A percentile compares a stretch with the other conserved stretches of the same genome.
These are phyloP conservation scores for Monilinia polystroma DNA, from an alignment of 2,329 filamentous ascomycete species.

Conservation along the genomic window DNA sequence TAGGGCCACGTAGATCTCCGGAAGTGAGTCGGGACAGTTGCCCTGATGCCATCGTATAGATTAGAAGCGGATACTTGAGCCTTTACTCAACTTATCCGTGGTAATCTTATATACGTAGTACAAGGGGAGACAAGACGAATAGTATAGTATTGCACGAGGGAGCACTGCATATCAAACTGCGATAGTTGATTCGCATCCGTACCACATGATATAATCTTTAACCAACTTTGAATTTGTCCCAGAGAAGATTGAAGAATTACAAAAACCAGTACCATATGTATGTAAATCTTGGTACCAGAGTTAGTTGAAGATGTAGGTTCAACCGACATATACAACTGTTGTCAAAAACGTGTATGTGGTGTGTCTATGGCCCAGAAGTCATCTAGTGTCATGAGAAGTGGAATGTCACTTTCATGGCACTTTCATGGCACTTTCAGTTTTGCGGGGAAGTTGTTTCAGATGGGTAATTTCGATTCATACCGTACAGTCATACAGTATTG, in stretches of 20 bases:
- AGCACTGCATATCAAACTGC: background rate
- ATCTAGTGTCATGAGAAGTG: background rate
- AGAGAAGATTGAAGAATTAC: background rate
- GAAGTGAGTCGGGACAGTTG: conserved; percentile 2
- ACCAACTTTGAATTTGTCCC: conserved; percentile 1
- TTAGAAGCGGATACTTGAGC: background rate
- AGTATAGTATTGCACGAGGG: background rate
- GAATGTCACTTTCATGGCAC: background rate
- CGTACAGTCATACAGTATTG: background rate
- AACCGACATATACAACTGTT: no score
- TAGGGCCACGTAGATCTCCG: background rate
- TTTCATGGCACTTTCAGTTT: conserved; percentile 13
- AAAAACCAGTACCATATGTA: background rate
- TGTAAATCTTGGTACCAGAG: background rate
- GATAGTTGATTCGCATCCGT: conserved; percentile 7
- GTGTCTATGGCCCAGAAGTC: background rate
- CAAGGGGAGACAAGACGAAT: no score
- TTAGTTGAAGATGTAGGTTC: background rate
- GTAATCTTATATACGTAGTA: background rate
- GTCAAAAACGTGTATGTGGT: conserved; percentile 13
- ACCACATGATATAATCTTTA: background rate
- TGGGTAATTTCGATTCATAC: conserved; percentile 3
- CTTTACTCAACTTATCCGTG: background rate
- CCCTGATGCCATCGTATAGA: background rate
- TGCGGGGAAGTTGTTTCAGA: conserved; percentile 24